Evolutionary conservation across 2,329 filamentous ascomycete genomes (phyloP), one percentile per base, ranked within the genome.

Genomic region (Chaetomium globosum): DNA sequence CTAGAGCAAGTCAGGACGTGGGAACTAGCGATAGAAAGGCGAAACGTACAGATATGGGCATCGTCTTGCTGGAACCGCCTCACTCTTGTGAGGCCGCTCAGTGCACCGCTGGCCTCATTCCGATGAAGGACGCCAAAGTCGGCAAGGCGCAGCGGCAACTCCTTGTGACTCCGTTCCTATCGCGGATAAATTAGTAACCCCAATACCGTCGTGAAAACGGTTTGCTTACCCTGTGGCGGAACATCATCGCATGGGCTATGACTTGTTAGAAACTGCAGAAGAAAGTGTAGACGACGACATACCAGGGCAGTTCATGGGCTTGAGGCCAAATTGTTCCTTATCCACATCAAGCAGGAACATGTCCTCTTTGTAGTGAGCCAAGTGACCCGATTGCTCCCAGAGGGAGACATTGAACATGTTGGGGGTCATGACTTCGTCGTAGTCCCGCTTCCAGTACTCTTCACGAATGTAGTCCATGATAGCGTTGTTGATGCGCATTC

Each of bases 41-140:
- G 7, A 23, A 8, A 39, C 65, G 65, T 56, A 69, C 67, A 97
- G 71, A 97, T 95, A 77, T 99, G 95, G 2, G 91, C 91, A 77
- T 99, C 95, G 73, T 99, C 95, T 79, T 98, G 94, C 76, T 95
- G 90, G 82, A 99, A 98, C 71, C 93, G 88, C 57, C 95, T 88
- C 12, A 98, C 94, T 77, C 95, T 88, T 2, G 95, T 98, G 68
- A 99, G 83, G 39, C 95, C 95, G 54, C 89, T 91, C 52, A 99
- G 83, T 4, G 95, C 94, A 62, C 95, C 95, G 1, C 93, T 97
- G 39, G 93, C 89, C 79, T 99, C 95, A 76, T 99, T 98, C 64
- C 95, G 87, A 80, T 99, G 95, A 60, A 99, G 83, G 30, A 96
- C 91, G 77, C 94, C 94, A 77, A 98, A 98, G 76, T 99, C 95